Evolutionary conservation across 2,329 filamentous ascomycete species (phyloP), one percentile per base, ranked within the genome.

Genomic region (Aspergillus aculeatus): DNA sequence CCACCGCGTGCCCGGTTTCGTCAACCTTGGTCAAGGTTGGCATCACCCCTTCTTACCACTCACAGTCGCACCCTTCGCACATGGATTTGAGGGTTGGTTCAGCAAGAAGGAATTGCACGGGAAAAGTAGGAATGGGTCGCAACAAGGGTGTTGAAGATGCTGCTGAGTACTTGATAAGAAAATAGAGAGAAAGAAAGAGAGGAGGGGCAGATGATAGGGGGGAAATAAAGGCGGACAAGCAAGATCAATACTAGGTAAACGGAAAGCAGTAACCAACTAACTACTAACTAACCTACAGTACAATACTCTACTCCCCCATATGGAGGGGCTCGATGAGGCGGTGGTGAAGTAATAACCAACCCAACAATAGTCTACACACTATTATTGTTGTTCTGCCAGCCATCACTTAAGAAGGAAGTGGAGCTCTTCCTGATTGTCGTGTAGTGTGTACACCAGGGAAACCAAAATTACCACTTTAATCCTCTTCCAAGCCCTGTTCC

Each of bases 11-110:
- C 38, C 38, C 38, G 38, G 38, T 44, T 44, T 29, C 44, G 24
- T 55, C 44, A 26, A 38, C 26, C 44, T 49, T 4, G 44, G 47
- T 24, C 38, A 50, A 32, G 41, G 31, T 31, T 44, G 38, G 38
- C 38, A 44, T 7, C 38, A 44, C 38, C 38, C 19, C 16, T 44
- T 5, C 14, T n/a, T 16, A 44, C 38, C 38, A 44, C 38, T 44
- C 38, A 44, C 16, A 44, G 14, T 16, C 38, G 16, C 7, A 16
- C 16, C 16, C 14, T 19, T 44, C 6, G 54, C 49, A 53, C 38
- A 57, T 57, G 58, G 54, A 57, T 48, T 12, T 32, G 29, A n/a
- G 38, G 54, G 54, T 44, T 50, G 29, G 50, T 53, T 44, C 35
- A 24, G 32, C 35, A 35, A 29, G 24, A 24, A 50, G 26, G 47